Evolutionary conservation across 768 basidiomycete genomes (phyloP).

Genomic region (Pisolithus tinctorius): DNA sequence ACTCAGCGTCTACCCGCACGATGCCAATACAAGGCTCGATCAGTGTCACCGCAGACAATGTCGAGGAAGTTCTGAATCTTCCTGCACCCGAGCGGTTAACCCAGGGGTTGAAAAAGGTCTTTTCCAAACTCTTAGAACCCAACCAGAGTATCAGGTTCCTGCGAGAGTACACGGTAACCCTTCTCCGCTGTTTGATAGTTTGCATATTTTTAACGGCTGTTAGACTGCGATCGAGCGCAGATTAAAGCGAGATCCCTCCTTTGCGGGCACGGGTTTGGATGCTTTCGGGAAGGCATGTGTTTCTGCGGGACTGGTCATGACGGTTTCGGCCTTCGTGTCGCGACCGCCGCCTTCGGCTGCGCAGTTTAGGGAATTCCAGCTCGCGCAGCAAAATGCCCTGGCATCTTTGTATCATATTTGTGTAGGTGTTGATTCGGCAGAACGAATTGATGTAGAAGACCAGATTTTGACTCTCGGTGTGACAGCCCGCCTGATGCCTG

Average conservation of each 20-base stretch:
- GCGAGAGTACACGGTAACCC: constrained; percentile 11
- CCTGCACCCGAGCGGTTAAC: constrained; percentile 4
- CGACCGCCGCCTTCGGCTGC: constrained; percentile 7
- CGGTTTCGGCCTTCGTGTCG: constrained; percentile 17
- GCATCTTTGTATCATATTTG: constrained; percentile 17
- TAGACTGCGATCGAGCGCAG: constrained; percentile 11
- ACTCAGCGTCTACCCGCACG: not conserved
- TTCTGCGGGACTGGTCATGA: constrained; percentile 22
- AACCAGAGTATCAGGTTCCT: constrained; percentile 17
- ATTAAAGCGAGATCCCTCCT: not conserved
- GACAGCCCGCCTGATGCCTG: constrained; percentile 18
- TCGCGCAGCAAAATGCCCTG: constrained; percentile 19
- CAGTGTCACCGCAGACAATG: constrained; percentile 13
- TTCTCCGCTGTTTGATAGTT: not conserved
- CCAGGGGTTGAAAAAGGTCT: constrained; percentile 14
- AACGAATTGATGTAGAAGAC: constrained; percentile 18
- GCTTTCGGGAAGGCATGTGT: constrained; percentile 18
- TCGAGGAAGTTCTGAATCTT: constrained; percentile 11
- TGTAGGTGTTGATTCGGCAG: constrained; percentile 9
- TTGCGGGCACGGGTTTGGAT: not conserved
- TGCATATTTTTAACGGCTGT: not conserved
- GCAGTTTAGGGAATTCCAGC: constrained; percentile 6
- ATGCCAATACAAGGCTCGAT: constrained; percentile 1
- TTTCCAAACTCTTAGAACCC: constrained; percentile 17
- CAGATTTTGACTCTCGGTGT: constrained; percentile 17